phyloP scores from a whole-genome alignment of 2,329 filamentous ascomycete genomes.

The Fusarium pseudonygamai region DNA sequence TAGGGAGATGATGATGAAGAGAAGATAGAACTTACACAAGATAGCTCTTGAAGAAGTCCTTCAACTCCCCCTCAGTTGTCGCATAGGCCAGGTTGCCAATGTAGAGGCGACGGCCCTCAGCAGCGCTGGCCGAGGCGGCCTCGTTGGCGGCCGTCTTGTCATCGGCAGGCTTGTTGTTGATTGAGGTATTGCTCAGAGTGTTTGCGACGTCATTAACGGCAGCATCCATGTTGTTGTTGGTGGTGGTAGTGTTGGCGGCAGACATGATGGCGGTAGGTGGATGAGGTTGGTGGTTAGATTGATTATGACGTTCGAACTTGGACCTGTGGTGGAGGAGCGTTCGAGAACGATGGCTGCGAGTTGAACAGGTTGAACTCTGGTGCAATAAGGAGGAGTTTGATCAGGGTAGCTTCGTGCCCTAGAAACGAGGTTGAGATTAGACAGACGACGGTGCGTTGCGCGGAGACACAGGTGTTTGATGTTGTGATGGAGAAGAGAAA shows the following conservation, averaged over 20 bases:
- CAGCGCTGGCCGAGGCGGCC: constrained; percentile 94
- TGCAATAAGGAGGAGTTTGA: constrained; percentile 66
- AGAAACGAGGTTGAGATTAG: constrained; percentile 62
- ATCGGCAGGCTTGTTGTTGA: constrained; percentile 61
- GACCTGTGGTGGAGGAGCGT: constrained; percentile 54
- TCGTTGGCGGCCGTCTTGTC: constrained; percentile 77
- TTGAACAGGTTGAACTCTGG: constrained; percentile 70
- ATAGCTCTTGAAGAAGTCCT: constrained; percentile 99
- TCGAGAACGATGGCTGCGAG: constrained; percentile 54
- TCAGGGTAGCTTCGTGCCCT: constrained; percentile 93
- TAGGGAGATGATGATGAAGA: not conserved
- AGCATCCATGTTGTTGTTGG: constrained; percentile 60
- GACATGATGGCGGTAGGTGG: constrained; percentile 78
- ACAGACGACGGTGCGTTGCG: constrained; percentile 60
- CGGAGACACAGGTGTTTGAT: constrained; percentile 57
- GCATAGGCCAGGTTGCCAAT: constrained; percentile 99
- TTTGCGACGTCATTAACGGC: constrained; percentile 82
- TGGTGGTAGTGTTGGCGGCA: constrained; percentile 56
- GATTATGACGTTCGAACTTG: constrained; percentile 58
- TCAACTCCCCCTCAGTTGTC: constrained; percentile 99
- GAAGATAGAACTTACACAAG: constrained; percentile 81
- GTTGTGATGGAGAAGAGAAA: constrained; percentile 54
- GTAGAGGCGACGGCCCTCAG: constrained; percentile 98
- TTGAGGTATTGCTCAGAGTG: constrained; percentile 77
- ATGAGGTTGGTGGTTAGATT: constrained; percentile 54